Conservation (phyloP, 495 filamentous ascomycete species). For the Trichoderma orchidacearum region DNA sequence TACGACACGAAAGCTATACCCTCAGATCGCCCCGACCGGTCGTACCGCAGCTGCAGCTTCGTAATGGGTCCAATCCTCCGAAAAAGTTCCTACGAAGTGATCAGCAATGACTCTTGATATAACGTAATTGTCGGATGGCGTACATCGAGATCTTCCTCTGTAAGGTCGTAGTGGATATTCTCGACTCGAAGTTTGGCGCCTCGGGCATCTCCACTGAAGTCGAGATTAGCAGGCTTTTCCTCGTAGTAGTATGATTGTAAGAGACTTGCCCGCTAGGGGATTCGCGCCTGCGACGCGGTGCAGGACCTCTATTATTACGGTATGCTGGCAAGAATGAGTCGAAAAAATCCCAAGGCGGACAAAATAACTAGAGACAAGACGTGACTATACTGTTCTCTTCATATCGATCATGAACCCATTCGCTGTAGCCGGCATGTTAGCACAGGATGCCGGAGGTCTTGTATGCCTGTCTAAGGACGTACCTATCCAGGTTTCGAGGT, state of each 20-base stretch:
- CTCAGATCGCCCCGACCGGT: constrained; percentile 81
- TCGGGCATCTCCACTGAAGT: constrained; percentile 16
- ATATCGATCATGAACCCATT: constrained; percentile 86
- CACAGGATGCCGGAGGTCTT: neutral
- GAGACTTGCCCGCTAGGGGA: constrained; percentile 23
- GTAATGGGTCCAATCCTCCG: constrained; percentile 58
- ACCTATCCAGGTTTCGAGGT: constrained; percentile 39
- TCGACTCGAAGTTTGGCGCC: constrained; percentile 73
- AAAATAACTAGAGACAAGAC: neutral
- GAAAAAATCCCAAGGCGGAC: constrained; percentile 5
- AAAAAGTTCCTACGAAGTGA: constrained; percentile 56
- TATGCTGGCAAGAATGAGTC: constrained; percentile 18
- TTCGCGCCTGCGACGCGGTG: constrained; percentile 19
- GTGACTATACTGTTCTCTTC: constrained; percentile 42
- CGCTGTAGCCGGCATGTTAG: constrained; percentile 29
- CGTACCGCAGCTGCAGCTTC: constrained; percentile 64
- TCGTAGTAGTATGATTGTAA: too few species aligned
- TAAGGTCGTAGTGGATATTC: constrained; percentile 89
- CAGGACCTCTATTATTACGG: constrained; percentile 14
- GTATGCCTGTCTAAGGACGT: constrained; percentile 8
- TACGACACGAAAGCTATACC: constrained; percentile 82
- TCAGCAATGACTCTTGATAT: constrained; percentile 4
- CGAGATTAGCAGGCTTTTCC: neutral
- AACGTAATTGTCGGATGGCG: constrained; percentile 3
- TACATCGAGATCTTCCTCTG: constrained; percentile 75